phyloP scores from a whole-genome alignment of 495 filamentous ascomycete genomes.

The Neurospora sp. region DNA sequence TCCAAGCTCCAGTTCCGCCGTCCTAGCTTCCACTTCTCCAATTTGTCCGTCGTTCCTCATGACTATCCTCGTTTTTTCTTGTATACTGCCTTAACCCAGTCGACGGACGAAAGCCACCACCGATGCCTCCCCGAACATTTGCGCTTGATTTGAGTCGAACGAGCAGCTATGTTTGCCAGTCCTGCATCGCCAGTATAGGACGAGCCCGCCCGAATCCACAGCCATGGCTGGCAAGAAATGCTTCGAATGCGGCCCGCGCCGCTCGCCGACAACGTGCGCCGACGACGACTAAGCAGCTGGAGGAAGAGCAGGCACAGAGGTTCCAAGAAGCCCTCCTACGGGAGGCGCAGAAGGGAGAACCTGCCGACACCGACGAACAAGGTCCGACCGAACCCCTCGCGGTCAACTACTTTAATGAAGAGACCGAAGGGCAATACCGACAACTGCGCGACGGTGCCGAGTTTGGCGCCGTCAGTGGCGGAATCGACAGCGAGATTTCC shows the following conservation, averaged over 20 bases:
- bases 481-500: slow-evolving; percentile 28
- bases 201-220: slow-evolving; percentile 8
- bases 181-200: slow-evolving; percentile 19
- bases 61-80: not conserved
- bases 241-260: slow-evolving; percentile 8
- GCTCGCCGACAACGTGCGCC: not conserved
- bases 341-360: not conserved
- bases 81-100: not conserved
- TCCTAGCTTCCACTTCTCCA: not conserved
- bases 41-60: not conserved
- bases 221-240: slow-evolving; percentile 13
- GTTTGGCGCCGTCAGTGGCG: slow-evolving; percentile 33
- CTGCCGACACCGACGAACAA: not conserved
- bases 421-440: slow-evolving; percentile 25
- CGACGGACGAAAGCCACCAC: not conserved
- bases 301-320: not conserved
- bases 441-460: slow-evolving; percentile 23
- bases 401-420: slow-evolving; percentile 36
- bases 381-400: slow-evolving; percentile 4
- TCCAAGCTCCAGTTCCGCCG: not conserved
- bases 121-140: slow-evolving; percentile 22
- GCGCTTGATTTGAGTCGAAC: slow-evolving; percentile 16
- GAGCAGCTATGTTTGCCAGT: slow-evolving; percentile 25
- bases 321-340: not conserved
- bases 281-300: not conserved